Conservation (phyloP, 441 rosid species). For the Mallotus repandus region DNA sequence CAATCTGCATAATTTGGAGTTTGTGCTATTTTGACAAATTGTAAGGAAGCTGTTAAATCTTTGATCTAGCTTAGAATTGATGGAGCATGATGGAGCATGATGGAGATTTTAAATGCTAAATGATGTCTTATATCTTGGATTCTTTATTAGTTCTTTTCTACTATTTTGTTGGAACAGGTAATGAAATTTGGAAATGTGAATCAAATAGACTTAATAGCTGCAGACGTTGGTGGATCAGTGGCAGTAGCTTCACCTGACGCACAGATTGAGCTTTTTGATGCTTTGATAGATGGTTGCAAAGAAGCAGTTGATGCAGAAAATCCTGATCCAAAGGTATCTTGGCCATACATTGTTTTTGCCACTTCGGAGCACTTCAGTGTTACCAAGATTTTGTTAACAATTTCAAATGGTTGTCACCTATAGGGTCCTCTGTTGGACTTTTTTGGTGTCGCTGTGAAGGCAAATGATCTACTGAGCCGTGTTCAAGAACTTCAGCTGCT, state of each 20-base stretch:
- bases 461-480: slow-evolving; percentile 73
- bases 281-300: slow-evolving; percentile 82
- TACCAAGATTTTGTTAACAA: neutral
- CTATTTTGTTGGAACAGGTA: slow-evolving; percentile 44
- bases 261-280: slow-evolving; percentile 86
- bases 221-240: slow-evolving; percentile 87
- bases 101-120: neutral
- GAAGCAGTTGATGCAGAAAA: slow-evolving; percentile 70
- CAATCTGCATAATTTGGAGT: neutral
- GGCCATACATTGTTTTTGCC: neutral
- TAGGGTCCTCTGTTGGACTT: slow-evolving; percentile 96
- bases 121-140: neutral
- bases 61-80: neutral
- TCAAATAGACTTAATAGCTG: slow-evolving; percentile 69
- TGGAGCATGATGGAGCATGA: neutral
- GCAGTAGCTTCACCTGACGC: slow-evolving; percentile 75
- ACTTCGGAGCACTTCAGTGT: neutral
- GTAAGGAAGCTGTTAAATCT: neutral
- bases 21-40: neutral
- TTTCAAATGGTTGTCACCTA: slow-evolving; percentile 23
- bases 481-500: slow-evolving; percentile 89
- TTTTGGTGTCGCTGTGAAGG: slow-evolving; percentile 97
- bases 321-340: slow-evolving; percentile 72
- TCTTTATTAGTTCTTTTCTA: neutral
- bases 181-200: slow-evolving; percentile 87